A percentile compares a stretch with the other conserved stretches of the same genome.
phyloP scores from a whole-genome alignment of 2,329 filamentous ascomycete species.

The Cercospora zeina region DNA sequence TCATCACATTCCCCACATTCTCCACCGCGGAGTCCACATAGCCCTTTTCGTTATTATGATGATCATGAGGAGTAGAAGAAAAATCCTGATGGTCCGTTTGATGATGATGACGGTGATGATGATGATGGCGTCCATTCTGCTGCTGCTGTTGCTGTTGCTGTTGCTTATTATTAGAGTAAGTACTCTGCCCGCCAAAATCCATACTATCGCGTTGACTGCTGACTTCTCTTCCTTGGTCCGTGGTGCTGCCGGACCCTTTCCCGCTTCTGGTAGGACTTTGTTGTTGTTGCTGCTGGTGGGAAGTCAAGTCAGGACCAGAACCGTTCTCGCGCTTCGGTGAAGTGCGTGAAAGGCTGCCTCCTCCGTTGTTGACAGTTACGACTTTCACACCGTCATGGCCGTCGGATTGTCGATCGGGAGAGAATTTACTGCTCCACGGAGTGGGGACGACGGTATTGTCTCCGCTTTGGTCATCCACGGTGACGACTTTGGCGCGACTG shows the following conservation, averaged over 20 bases:
- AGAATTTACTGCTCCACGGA: neutral
- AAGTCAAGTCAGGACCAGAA: no score
- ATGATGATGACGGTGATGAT: no score
- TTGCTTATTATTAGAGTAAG: neutral
- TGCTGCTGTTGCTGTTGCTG: neutral
- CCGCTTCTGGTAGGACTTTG: no score
- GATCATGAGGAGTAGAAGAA: no score
- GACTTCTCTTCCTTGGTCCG: neutral
- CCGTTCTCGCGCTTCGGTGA: neutral
- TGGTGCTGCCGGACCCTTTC: neutral
- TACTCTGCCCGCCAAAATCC: slow-evolving; percentile 4
- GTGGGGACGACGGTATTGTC: neutral
- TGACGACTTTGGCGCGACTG: slow-evolving; percentile 10
- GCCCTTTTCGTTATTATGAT: neutral
- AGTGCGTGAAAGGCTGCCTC: neutral
- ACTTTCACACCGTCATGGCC: neutral
- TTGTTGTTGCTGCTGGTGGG: no score
- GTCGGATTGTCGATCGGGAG: neutral
- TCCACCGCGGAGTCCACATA: neutral
- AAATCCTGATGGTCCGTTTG: neutral
- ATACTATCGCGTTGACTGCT: slow-evolving; percentile 11
- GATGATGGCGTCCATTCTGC: neutral
- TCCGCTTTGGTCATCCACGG: neutral
- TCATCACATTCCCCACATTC: neutral
- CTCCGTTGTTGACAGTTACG: neutral